These are phyloP conservation scores for Lactarius sanguifluus DNA, from an alignment of 768 basidiomycete species.

Conservation along the genomic window DNA sequence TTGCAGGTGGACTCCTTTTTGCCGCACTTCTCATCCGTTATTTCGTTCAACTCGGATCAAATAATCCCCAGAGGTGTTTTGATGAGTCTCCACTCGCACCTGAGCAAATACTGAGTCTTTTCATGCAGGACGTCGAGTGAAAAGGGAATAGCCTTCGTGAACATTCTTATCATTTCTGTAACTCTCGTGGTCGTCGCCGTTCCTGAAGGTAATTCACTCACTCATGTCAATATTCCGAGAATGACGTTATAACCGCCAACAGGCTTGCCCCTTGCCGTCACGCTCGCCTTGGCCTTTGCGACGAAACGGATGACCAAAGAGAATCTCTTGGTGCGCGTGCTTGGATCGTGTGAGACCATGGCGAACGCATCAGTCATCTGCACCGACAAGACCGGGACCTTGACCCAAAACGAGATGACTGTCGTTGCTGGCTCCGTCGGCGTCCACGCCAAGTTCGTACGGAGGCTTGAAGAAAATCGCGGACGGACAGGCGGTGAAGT, in stretches of 20 bases:
- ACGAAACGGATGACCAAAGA: constrained; percentile 98
- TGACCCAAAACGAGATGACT: constrained; percentile 94
- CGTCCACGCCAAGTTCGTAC: constrained; percentile 92
- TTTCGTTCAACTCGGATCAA: constrained; percentile 79
- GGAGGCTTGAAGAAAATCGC: constrained; percentile 67
- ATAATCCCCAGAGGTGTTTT: constrained; percentile 53
- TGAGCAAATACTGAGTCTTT: constrained; percentile 4
- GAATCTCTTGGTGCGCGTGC: constrained; percentile 91
- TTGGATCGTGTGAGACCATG: constrained; percentile 98
- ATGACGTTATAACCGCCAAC: constrained; percentile 20
- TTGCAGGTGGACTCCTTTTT: constrained; percentile 83
- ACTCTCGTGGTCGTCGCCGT: constrained; percentile 89
- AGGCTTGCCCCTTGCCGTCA: constrained; percentile 95
- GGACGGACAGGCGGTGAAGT: constrained; percentile 71
- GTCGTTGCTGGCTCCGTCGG: constrained; percentile 96
- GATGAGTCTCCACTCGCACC: background rate
- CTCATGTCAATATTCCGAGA: constrained; percentile 14
- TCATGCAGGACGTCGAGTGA: constrained; percentile 59
- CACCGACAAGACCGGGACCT: constrained; percentile 95
- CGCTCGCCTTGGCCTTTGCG: constrained; percentile 93
- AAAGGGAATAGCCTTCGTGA: constrained; percentile 88
- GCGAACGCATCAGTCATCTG: constrained; percentile 95
- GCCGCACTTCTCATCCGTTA: constrained; percentile 86
- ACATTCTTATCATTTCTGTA: constrained; percentile 92
- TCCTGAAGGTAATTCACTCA: constrained; percentile 60